phyloP scores from a whole-genome alignment of 495 filamentous ascomycete genomes.

The Cryomyces antarcticus region DNA sequence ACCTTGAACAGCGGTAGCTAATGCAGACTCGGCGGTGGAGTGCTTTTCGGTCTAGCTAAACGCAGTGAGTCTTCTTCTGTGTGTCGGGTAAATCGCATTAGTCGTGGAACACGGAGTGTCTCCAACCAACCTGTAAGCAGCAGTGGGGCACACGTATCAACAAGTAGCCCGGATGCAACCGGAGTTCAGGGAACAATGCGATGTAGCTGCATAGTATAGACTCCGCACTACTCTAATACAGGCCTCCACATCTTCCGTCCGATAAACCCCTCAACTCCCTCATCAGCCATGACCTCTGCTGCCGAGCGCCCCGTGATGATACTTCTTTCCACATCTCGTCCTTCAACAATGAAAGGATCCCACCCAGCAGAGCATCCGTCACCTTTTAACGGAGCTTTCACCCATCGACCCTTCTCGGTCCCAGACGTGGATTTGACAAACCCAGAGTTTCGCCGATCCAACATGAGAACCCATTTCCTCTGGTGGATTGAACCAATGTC shows the following conservation, averaged over 20 bases:
- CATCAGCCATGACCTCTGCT: conserved; percentile 35
- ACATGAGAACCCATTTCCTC: conserved; percentile 37
- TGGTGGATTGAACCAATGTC: conserved; percentile 43
- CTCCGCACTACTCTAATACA: conserved; percentile 23
- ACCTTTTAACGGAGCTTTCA: not conserved
- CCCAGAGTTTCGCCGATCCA: conserved; percentile 34
- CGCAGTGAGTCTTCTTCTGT: too few relatives aligned
- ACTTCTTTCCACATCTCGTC: conserved; percentile 36
- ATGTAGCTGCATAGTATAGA: too few relatives aligned
- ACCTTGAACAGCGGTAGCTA: too few relatives aligned
- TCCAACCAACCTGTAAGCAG: too few relatives aligned
- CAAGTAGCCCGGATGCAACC: too few relatives aligned
- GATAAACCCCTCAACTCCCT: conserved; percentile 32
- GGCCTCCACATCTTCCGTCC: conserved; percentile 36
- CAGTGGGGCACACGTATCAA: too few relatives aligned
- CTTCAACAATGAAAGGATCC: conserved; percentile 37
- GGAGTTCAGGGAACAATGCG: too few relatives aligned
- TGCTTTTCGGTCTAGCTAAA: too few relatives aligned
- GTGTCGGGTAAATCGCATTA: too few relatives aligned
- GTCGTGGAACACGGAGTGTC: too few relatives aligned
- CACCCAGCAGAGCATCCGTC: conserved; percentile 15
- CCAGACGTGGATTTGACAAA: conserved; percentile 21
- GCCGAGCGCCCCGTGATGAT: conserved; percentile 38
- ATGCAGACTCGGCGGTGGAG: too few relatives aligned
- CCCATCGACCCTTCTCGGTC: conserved; percentile 6